Evolutionary conservation across 2,329 filamentous ascomycete genomes (phyloP).

Genomic region (Chaetomiaceae sp.): DNA sequence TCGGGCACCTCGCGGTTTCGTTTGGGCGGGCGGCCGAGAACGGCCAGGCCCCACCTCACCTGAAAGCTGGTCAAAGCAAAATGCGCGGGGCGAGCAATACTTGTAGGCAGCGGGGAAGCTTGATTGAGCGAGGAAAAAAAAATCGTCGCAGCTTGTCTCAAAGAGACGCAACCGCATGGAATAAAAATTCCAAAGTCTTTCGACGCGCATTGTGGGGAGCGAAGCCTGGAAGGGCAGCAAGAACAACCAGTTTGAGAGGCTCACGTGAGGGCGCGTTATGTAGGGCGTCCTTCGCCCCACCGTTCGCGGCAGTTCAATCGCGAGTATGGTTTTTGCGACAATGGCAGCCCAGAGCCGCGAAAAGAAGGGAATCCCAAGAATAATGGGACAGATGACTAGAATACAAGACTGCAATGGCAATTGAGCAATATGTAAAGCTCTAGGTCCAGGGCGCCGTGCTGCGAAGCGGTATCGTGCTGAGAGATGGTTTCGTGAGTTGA

Average conservation of each 20-base stretch:
- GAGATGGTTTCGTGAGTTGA: slow-evolving; percentile 11
- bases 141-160: too few relatives aligned
- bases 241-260: not conserved
- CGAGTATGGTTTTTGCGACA: not conserved
- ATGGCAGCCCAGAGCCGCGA: not conserved
- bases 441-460: not conserved
- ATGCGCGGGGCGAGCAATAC: too few relatives aligned
- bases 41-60: slow-evolving; percentile 9
- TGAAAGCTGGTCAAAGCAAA: too few relatives aligned
- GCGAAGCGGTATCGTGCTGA: not conserved
- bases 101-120: too few relatives aligned
- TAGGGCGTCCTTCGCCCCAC: slow-evolving; percentile 5
- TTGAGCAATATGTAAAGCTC: not conserved
- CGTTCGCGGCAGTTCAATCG: not conserved
- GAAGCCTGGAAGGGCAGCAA: too few relatives aligned
- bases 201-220: too few relatives aligned
- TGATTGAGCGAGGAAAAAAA: too few relatives aligned
- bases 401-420: not conserved
- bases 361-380: not conserved
- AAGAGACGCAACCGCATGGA: too few relatives aligned
- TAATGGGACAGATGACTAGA: not conserved
- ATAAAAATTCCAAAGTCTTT: too few relatives aligned
- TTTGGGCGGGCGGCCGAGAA: slow-evolving; percentile 11
- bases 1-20: too few relatives aligned
- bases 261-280: slow-evolving; percentile 20